Conservation (phyloP, 371 early-diverging fungal species). For the Rhizopus delemar region DNA sequence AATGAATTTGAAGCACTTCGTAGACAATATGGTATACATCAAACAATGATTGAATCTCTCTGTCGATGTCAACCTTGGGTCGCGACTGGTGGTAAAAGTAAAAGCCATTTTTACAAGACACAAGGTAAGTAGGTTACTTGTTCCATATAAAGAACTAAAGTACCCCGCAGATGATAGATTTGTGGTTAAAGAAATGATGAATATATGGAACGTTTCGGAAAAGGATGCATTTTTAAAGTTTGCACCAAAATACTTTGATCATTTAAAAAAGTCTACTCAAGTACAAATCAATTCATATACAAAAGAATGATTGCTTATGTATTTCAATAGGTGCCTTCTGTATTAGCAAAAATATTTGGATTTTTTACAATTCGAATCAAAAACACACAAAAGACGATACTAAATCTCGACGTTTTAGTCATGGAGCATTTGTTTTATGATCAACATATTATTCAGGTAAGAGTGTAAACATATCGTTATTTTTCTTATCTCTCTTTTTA, state of each 20-base stretch:
- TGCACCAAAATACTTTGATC: slow-evolving; percentile 90
- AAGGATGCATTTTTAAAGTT: slow-evolving; percentile 85
- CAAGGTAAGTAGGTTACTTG: slow-evolving; percentile 42
- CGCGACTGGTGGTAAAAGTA: slow-evolving; percentile 83
- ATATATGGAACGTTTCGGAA: slow-evolving; percentile 74
- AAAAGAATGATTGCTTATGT: neutral
- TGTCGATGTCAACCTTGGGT: slow-evolving; percentile 79
- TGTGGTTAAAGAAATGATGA: slow-evolving; percentile 86
- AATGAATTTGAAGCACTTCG: slow-evolving; percentile 86
- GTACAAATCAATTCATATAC: neutral
- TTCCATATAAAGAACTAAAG: neutral
- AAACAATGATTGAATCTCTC: slow-evolving; percentile 74
- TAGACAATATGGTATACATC: slow-evolving; percentile 76
- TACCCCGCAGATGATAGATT: slow-evolving; percentile 73
- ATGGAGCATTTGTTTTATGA: slow-evolving; percentile 94
- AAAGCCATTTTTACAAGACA: slow-evolving; percentile 64
- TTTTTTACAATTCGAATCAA: slow-evolving; percentile 82
- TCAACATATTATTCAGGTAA: slow-evolving; percentile 65
- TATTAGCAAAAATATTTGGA: slow-evolving; percentile 91
- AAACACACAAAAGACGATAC: slow-evolving; percentile 58
- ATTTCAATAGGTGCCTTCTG: slow-evolving; percentile 60
- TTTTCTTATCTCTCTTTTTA: slow-evolving; percentile 18
- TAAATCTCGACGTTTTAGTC: slow-evolving; percentile 86
- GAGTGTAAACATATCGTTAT: neutral
- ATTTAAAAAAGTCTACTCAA: slow-evolving; percentile 65